Conservation (phyloP, 2,329 filamentous ascomycete species). For the Thelonectria rubi region DNA sequence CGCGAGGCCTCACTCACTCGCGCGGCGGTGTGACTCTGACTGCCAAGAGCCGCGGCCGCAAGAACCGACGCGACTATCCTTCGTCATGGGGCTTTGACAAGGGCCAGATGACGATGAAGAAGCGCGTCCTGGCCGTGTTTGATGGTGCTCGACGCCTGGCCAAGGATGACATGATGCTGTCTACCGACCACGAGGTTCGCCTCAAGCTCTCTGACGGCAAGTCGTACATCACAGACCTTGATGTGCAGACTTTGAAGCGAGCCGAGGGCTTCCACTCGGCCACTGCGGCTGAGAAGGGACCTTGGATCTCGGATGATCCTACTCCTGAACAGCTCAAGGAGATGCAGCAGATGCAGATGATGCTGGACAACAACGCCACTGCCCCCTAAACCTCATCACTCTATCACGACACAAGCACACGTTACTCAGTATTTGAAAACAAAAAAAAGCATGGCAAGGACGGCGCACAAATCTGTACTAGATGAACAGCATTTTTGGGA, state of each 20-base stretch:
- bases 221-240: conserved; percentile 90
- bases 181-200: conserved; percentile 92
- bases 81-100: conserved; percentile 92
- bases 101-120: conserved; percentile 98
- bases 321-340: conserved; percentile 67
- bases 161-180: conserved; percentile 99
- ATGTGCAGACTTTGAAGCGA: conserved; percentile 87
- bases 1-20: conserved; percentile 79
- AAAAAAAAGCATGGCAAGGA: conserved; percentile 42
- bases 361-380: conserved; percentile 46
- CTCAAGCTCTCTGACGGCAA: conserved; percentile 79
- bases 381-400: conserved; percentile 30
- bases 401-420: conserved; percentile 30
- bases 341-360: conserved; percentile 69
- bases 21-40: conserved; percentile 73
- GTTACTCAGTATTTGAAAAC: conserved; percentile 7
- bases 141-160: conserved; percentile 87
- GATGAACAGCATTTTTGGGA: conserved; percentile 29
- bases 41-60: conserved; percentile 74
- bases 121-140: conserved; percentile 92
- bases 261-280: conserved; percentile 85
- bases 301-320: conserved; percentile 80
- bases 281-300: conserved; percentile 86
- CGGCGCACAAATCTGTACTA: conserved; percentile 44
- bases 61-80: conserved; percentile 93